Evolutionary conservation across 2,329 filamentous ascomycete genomes (phyloP).

Genomic region (Hymenoscyphus albidus): DNA sequence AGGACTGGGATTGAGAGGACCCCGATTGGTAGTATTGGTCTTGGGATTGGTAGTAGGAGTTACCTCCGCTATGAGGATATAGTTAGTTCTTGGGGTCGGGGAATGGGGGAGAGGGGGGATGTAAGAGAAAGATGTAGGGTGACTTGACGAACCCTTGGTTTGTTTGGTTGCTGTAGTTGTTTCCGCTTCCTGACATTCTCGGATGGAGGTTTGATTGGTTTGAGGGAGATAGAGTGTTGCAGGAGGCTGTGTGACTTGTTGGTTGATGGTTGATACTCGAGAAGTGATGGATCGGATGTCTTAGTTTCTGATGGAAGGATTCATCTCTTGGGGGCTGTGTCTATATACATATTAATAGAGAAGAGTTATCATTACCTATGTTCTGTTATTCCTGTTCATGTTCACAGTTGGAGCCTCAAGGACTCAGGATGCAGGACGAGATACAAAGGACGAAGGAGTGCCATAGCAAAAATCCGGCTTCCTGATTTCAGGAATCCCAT

Average conservation of each 20-base stretch:
- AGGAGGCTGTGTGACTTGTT: background rate
- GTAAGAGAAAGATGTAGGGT: background rate
- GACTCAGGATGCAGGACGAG: background rate
- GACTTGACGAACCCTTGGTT: background rate
- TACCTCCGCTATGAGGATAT: background rate
- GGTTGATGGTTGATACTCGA: background rate
- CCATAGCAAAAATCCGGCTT: background rate
- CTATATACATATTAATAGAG: background rate
- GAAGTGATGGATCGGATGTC: background rate
- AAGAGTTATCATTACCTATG: background rate
- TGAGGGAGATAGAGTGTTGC: background rate
- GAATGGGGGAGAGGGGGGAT: background rate
- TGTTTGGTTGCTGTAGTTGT: background rate
- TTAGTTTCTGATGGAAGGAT: constrained; percentile 2
- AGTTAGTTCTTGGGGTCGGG: background rate
- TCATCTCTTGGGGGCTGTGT: background rate
- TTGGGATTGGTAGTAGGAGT: background rate
- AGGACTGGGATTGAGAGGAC: background rate
- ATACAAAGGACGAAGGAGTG: background rate
- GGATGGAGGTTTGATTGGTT: background rate
- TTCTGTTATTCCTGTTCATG: background rate
- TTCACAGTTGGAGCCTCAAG: background rate
- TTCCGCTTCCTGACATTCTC: background rate
- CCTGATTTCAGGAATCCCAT: background rate
- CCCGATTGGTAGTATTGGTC: background rate